These are phyloP conservation scores for Pterulicium gracile DNA, from an alignment of 1,284 basidiomycete species.

Conservation along the genomic window DNA sequence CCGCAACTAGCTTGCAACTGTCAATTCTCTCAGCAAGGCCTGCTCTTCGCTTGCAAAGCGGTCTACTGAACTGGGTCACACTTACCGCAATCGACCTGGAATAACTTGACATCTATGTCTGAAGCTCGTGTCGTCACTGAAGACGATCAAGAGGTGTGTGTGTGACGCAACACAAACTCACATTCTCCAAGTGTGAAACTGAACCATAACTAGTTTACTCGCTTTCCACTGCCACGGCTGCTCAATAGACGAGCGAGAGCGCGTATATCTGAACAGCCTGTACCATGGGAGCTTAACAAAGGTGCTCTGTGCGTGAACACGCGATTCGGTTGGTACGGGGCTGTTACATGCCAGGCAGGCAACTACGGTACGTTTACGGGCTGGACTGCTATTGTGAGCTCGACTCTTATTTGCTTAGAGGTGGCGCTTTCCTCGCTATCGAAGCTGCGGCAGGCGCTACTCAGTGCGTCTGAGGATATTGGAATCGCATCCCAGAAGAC, in stretches of 20 bases:
- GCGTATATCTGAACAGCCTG: conserved; percentile 6
- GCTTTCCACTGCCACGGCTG: conserved; percentile 6
- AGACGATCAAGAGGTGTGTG: not conserved
- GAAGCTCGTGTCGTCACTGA: not conserved
- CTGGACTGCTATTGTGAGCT: not conserved
- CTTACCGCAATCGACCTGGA: too few species aligned
- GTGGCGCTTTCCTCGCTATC: not conserved
- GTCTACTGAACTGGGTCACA: too few species aligned
- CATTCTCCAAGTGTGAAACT: not conserved
- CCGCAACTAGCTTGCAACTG: too few species aligned
- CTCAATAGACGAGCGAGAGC: conserved; percentile 4
- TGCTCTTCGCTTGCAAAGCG: too few species aligned
- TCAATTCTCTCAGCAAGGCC: too few species aligned
- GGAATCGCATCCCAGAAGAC: not conserved
- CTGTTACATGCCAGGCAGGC: not conserved
- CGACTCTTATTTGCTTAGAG: not conserved
- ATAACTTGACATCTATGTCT: not conserved
- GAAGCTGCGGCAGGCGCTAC: not conserved
- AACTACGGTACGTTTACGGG: not conserved
- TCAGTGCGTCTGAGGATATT: not conserved
- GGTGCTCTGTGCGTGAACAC: not conserved
- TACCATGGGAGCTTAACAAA: conserved; percentile 4
- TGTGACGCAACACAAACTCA: too few species aligned
- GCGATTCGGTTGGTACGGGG: not conserved
- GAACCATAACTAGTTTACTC: not conserved